These are phyloP conservation scores for Glutinoglossum americanum DNA, from an alignment of 495 filamentous ascomycete genomes.

Conservation along the genomic window DNA sequence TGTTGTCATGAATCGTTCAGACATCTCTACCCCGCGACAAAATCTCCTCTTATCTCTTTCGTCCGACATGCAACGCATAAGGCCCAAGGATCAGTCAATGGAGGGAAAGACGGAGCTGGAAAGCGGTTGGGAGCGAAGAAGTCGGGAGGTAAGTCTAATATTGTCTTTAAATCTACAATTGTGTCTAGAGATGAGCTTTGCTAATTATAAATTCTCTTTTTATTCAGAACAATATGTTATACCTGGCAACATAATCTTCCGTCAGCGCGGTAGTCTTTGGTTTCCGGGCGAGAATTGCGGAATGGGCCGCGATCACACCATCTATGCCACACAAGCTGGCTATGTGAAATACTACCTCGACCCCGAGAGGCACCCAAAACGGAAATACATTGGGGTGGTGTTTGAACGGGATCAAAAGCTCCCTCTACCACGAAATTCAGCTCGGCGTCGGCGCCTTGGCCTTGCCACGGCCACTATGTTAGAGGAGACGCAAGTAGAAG, in stretches of 20 bases:
- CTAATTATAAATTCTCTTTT: not conserved
- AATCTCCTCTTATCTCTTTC: conserved; percentile 6
- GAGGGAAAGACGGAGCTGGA: conserved; percentile 65
- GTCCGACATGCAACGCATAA: conserved; percentile 65
- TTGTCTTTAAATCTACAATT: not conserved
- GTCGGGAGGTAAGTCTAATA: conserved; percentile 39
- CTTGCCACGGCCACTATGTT: conserved; percentile 24
- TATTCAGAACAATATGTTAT: conserved; percentile 66
- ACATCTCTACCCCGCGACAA: not conserved
- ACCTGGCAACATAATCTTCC: conserved; percentile 93
- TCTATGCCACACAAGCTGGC: conserved; percentile 62
- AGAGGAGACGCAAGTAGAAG: conserved; percentile 2
- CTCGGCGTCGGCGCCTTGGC: conserved; percentile 39
- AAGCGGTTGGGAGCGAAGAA: conserved; percentile 93
- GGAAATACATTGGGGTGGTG: conserved; percentile 80
- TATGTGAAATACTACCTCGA: conserved; percentile 95
- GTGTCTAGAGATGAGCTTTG: not conserved
- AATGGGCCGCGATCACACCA: conserved; percentile 94
- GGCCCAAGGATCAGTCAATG: conserved; percentile 67
- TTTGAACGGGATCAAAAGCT: conserved; percentile 54
- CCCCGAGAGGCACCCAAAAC: conserved; percentile 50
- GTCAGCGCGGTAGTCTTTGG: conserved; percentile 87
- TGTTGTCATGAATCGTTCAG: not conserved
- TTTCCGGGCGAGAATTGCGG: conserved; percentile 80
- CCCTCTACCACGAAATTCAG: conserved; percentile 49